Evolutionary conservation across 352 stramenopile species (phyloP), one percentile per base, ranked within the genome.

Genomic region (Phytophthora pseudosyringae): DNA sequence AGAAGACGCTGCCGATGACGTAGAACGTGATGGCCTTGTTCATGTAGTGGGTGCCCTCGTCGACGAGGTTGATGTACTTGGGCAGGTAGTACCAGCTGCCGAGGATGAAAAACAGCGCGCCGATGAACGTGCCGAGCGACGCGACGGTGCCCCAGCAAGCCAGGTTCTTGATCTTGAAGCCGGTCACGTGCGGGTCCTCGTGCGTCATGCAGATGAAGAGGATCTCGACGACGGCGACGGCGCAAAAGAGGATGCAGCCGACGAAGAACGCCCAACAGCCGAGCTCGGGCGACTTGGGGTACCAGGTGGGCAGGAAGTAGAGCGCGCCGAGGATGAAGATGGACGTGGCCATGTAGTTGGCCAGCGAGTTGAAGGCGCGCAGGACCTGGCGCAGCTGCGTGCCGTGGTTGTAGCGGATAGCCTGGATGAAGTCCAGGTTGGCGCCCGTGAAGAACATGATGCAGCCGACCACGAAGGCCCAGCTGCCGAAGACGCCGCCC

Each of bases 81-180:
- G 86, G 86, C 5, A 94, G 81, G 76, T 93, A 94, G 78, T 80
- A 94, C 68, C 75, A 93, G 64, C 79, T 90, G 35, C 86, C 86
- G 38, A 92, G 62, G 56, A 90, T 91, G 73, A 94, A 94, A 21
- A 86, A 68, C 32, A 91, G 41, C 8, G 82, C 82, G 26, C 86
- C 86, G 44, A 82, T 49, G 52, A 91, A 88, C 63, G 80, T 90
- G 54, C 79, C 78, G 21, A 84, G 45, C 3, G 75, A 72, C 0
- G 78, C 71, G 32, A 82, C 40, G 13, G 72, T 78, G 55, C 66
- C 76, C 81, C 81, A 93, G 71, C 73, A 84, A 1, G 59, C 45
- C 13, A 85, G 68, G 66, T 91, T 90, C 56, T 74, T 68, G 38
- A 89, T 64, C 53, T 78, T 71, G 44, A 90, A 73, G 48, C 80